These are phyloP conservation scores for Erodium texanum DNA, from an alignment of 441 rosid genomes.

Conservation along the genomic window DNA sequence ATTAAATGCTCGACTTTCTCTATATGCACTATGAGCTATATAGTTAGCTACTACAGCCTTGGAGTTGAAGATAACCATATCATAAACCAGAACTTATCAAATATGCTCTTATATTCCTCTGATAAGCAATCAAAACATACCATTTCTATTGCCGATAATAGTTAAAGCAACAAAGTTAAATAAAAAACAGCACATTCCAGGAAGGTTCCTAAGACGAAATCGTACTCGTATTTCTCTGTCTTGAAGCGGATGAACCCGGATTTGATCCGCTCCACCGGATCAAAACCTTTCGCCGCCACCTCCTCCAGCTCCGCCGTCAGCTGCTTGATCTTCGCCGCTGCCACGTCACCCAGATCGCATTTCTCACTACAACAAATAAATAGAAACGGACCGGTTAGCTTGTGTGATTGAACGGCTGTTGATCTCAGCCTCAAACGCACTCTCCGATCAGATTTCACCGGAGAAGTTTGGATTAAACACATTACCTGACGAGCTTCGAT, in stretches of 20 bases:
- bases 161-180: not conserved
- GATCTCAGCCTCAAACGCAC: no score
- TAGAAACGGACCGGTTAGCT: no score
- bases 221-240: slow-evolving; percentile 78
- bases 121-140: not conserved
- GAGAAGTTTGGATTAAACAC: not conserved
- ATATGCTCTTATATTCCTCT: not conserved
- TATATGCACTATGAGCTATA: not conserved
- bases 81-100: not conserved
- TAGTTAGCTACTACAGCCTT: not conserved
- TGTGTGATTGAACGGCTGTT: no score
- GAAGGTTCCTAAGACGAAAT: slow-evolving; percentile 19
- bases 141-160: not conserved
- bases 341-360: not conserved
- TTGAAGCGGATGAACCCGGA: slow-evolving; percentile 77
- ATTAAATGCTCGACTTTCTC: not conserved
- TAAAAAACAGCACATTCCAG: not conserved
- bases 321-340: not conserved
- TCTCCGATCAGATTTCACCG: no score
- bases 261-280: slow-evolving; percentile 36
- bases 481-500: slow-evolving; percentile 3
- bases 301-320: slow-evolving; percentile 2
- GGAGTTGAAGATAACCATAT: slow-evolving; percentile 4
- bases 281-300: not conserved
- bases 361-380: no score